phyloP scores from a whole-genome alignment of 169 alveolate genomes.

The Plasmodium yoelii region DNA sequence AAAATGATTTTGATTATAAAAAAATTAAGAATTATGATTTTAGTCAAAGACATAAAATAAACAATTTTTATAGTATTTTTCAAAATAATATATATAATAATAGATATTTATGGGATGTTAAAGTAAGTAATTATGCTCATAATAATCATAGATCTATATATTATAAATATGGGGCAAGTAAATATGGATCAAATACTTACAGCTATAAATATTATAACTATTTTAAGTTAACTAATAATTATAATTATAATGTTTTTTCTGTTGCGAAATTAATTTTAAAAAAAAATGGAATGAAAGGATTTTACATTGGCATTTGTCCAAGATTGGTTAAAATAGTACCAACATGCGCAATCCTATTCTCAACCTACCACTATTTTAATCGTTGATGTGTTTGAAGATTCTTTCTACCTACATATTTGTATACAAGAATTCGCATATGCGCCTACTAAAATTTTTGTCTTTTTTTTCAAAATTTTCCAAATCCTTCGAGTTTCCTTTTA shows the following conservation, averaged over 20 bases:
- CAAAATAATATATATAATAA: conserved; percentile 65
- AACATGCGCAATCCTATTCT: conserved; percentile 78
- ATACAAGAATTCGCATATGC: neutral
- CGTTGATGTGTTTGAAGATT: conserved; percentile 17
- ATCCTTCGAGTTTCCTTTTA: too few species aligned
- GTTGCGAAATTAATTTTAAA: conserved; percentile 53
- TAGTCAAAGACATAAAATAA: conserved; percentile 5
- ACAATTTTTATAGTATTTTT: conserved; percentile 48
- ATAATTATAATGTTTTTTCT: conserved; percentile 69
- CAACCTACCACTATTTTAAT: conserved; percentile 72
- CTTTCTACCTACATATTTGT: neutral
- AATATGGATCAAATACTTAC: conserved; percentile 70
- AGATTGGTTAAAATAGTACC: conserved; percentile 79
- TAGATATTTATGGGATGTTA: conserved; percentile 61
- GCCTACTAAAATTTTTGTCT: too few species aligned
- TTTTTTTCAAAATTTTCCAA: too few species aligned
- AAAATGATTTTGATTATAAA: conserved; percentile 72
- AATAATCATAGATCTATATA: conserved; percentile 56
- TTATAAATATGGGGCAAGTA: conserved; percentile 68
- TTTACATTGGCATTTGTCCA: conserved; percentile 77
- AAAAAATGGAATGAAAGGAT: conserved; percentile 61
- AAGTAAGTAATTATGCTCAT: conserved; percentile 63
- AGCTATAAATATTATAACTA: conserved; percentile 63
- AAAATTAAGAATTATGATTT: conserved; percentile 65
- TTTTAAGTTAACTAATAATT: conserved; percentile 55